Base-by-base conservation (phyloP, 2,329 filamentous ascomycete species). In the Colletotrichum karsti region DNA sequence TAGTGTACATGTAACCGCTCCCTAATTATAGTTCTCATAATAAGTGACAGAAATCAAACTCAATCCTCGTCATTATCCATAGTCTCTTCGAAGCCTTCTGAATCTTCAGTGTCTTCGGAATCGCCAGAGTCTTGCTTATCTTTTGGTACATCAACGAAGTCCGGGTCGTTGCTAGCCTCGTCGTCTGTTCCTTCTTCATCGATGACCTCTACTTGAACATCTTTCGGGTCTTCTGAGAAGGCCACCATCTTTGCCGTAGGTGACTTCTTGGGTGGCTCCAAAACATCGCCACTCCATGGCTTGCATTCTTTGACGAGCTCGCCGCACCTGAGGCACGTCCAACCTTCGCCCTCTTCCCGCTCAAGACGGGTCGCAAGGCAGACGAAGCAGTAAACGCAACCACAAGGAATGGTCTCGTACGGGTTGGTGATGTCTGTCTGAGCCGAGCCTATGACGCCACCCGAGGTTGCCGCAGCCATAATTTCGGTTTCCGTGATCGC, bases 391-490 rank as follows among this genome's bases (percentile, higher is more conserved):
- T 98, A 99, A 67, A 98, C 86, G 78, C 95, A 97, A 1, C 92
- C 92, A 74, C 96, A 99, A 1, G 94, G 91, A 3, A 95, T 88
- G 1, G 94, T 90, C 80, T 97, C 94, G 77, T 99, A 99, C 0
- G 96, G 95, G 77, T 98, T 99, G 5, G 95, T 98, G 69, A 98
- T 91, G 74, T 98, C 96, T 1, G 95, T 98, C 71, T 94, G 92
- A 7, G 93, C 93, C 18, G 93, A 97, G 18, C 95, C 95, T 44
- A 97, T 87, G 10, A 97, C 92, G 13, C 95, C 94, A 68, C 91
- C 90, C 5, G 90, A 90, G 10, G 89, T 86, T 3, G 90, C 88
- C 1, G 90, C 88, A 1, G 92, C 90, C 72, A 97, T 83, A 4
- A 95, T 83, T 72, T 97, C 94, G 50, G 87, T 90, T 80, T 97